Evolutionary conservation across 1,284 basidiomycete species (phyloP), one percentile per base, ranked within the genome.

Genomic region (Tremellales sp.): DNA sequence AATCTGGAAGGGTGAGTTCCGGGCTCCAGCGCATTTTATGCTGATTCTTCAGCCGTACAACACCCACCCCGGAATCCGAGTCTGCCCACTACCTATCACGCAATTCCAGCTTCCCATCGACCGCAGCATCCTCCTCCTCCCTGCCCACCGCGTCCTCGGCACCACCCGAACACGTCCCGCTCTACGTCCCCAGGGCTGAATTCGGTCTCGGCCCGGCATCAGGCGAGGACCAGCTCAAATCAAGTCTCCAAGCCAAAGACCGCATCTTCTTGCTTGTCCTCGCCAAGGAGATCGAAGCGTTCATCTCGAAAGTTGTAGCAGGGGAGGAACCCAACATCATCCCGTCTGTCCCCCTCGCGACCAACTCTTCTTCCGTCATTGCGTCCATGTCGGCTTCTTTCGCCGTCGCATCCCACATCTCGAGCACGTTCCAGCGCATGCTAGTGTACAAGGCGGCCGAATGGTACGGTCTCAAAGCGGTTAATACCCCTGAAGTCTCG

Each of bases 371-470:
- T 0, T 51, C 58, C 3, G 52, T 54, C 11, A 48, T 66, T 17
- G 59, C 56, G 4, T 51, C 59, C 4, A 29, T 62, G 23, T 41
- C 44, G 4, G 33, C 48, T 3, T 54, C 52, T 17, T 55, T 59
- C 40, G 50, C 44, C 19, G 48, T 70, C 13, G 57, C 51, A 27
- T 57, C 56, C 4, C 39, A 52, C 0, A 51, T 62, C 1, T 54
- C 56, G 21, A 68, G 63, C 51, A 68, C 63, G 39, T 72, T 65
- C 48, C 68, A 70, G 55, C 55, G 66, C 22, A 72, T 70, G 70
- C 48, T 72, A 31, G 64, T 69, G 22, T 72, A 72, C 51, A 72
- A 72, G 51, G 59, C 60, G 3, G 70, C 70, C 15, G 68, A 70
- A 46, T 72, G 70, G 70, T 72, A 70, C 45, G 70, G 70, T 3